These are phyloP conservation scores for Carallia pectinifolia DNA, from an alignment of 345 rosid genomes.

Conservation along the genomic window DNA sequence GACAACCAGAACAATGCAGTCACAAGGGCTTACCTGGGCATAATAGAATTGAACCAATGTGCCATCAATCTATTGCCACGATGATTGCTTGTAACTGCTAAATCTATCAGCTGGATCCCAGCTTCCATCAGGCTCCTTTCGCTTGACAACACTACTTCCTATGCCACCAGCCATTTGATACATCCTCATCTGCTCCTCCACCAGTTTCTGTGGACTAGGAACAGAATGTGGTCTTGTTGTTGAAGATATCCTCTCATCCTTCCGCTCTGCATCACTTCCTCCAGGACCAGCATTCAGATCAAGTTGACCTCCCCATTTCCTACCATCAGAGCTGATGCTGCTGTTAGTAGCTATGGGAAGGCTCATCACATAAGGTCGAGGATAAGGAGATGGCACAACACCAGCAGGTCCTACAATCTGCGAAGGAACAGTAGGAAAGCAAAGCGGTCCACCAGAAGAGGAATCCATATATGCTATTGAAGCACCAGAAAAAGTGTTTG, in stretches of 20 bases:
- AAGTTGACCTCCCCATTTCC: constrained; percentile 69
- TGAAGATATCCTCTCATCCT: constrained; percentile 54
- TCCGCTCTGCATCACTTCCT: constrained; percentile 57
- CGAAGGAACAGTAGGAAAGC: constrained; percentile 65
- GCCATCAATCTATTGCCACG: constrained; percentile 49
- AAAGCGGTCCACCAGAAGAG: constrained; percentile 55
- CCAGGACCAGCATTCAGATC: constrained; percentile 89
- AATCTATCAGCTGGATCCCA: constrained; percentile 44
- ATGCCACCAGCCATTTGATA: constrained; percentile 60
- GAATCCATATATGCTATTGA: constrained; percentile 71
- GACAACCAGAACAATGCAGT: no score
- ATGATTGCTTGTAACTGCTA: constrained; percentile 55
- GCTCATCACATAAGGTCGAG: constrained; percentile 61
- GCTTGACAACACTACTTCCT: constrained; percentile 39
- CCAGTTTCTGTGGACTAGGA: constrained; percentile 43
- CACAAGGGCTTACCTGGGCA: not conserved
- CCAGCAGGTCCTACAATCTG: constrained; percentile 60
- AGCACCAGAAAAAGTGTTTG: constrained; percentile 63
- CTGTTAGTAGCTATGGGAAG: constrained; percentile 56
- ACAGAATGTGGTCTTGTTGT: constrained; percentile 52
- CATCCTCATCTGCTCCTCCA: constrained; percentile 72
- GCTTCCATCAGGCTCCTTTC: constrained; percentile 91
- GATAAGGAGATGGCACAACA: constrained; percentile 51
- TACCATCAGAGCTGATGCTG: constrained; percentile 41
- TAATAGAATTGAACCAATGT: not conserved